Evolutionary conservation across 2,329 filamentous ascomycete genomes (phyloP).

Genomic region (Colletotrichum godetiae): DNA sequence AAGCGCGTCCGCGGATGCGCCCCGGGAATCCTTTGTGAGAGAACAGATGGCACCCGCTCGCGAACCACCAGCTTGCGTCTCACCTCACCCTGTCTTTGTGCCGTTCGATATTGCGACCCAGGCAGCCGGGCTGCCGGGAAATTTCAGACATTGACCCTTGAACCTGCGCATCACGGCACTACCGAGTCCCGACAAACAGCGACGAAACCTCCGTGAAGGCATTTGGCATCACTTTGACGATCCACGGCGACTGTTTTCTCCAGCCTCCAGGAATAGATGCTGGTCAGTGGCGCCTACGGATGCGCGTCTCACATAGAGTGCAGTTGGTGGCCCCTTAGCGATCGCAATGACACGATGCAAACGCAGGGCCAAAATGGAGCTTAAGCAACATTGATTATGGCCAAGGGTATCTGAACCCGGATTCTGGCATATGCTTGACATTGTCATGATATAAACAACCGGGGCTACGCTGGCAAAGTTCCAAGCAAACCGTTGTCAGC

Average conservation of each 20-base stretch:
- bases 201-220: slow-evolving; percentile 22
- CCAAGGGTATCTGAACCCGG: background rate
- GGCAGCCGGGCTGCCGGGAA: background rate
- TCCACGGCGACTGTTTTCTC: background rate
- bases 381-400: slow-evolving; percentile 1
- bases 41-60: slow-evolving; percentile 9
- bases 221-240: background rate
- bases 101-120: background rate
- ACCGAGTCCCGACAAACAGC: slow-evolving; percentile 15
- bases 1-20: slow-evolving; percentile 3
- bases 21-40: slow-evolving; percentile 4
- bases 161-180: slow-evolving; percentile 1
- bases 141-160: background rate
- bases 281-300: background rate
- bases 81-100: background rate
- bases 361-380: background rate
- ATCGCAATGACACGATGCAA: slow-evolving; percentile 16
- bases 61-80: slow-evolving; percentile 5
- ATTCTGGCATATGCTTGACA: background rate
- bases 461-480: background rate
- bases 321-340: slow-evolving; percentile 75
- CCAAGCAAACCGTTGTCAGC: slow-evolving; percentile 9
- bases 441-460: slow-evolving; percentile 4
- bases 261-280: slow-evolving; percentile 29
- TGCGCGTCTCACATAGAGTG: slow-evolving; percentile 76